Evolutionary conservation across 2,329 filamentous ascomycete genomes (phyloP).

Genomic region (Diaporthe citriasiana): DNA sequence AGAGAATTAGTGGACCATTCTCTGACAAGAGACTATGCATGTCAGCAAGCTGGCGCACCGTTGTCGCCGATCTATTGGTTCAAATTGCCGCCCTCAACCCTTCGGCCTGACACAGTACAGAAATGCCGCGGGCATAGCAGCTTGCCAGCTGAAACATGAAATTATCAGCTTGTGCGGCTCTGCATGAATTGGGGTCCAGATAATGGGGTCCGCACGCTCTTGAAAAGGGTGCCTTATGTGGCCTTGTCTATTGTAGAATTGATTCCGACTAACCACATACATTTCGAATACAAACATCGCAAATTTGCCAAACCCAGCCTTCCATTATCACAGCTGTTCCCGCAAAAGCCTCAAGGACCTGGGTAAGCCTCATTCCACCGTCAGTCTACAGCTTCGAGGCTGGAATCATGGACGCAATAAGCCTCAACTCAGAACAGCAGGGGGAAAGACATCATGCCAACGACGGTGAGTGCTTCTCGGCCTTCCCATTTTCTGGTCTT

Average conservation of each 20-base stretch:
- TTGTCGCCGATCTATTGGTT: no score
- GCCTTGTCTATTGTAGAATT: no score
- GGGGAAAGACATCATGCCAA: not conserved
- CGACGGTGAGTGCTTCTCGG: not conserved
- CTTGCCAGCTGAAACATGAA: not conserved
- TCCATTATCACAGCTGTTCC: no score
- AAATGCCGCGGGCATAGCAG: not conserved
- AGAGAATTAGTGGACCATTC: no score
- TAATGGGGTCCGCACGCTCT: not conserved
- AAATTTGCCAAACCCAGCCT: no score
- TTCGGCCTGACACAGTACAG: not conserved
- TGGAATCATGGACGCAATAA: not conserved
- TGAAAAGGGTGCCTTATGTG: no score
- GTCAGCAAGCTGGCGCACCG: no score
- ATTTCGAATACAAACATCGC: no score
- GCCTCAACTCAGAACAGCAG: not conserved
- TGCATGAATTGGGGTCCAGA: not conserved
- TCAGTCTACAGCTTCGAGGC: not conserved
- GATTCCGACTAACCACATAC: no score
- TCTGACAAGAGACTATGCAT: no score
- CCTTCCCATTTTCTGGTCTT: not conserved
- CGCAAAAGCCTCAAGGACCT: no score
- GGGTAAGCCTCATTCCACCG: no score
- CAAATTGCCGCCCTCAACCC: not conserved
- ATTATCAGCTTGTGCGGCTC: not conserved